phyloP scores from a whole-genome alignment of 2,329 filamentous ascomycete species.

The Hypoxylon sp. region DNA sequence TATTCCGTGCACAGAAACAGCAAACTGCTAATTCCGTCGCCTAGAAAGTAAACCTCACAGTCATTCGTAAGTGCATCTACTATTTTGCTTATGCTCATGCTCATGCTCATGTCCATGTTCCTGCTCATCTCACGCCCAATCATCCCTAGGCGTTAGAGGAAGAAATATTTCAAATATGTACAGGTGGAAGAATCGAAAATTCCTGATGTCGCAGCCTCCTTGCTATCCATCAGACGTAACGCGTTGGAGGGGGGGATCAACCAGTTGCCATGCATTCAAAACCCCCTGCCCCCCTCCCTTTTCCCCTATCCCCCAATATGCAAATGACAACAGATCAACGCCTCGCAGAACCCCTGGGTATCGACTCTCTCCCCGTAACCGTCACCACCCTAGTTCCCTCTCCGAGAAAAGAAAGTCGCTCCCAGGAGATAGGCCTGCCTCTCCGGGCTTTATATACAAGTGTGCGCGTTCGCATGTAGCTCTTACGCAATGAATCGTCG shows the following conservation, averaged over 20 bases:
- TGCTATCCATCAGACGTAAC: slow-evolving; percentile 25
- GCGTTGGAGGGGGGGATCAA: not conserved
- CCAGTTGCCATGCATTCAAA: not conserved
- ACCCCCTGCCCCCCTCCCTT: not conserved
- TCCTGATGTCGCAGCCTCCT: not conserved
- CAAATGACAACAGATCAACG: slow-evolving; percentile 19
- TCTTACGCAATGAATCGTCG: slow-evolving; percentile 47
- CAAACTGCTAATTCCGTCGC: not conserved
- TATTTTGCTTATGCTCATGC: slow-evolving; percentile 20
- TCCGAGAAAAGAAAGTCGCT: slow-evolving; percentile 6
- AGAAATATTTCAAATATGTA: slow-evolving; percentile 36
- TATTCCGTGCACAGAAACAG: not conserved
- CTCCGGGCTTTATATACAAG: slow-evolving; percentile 2
- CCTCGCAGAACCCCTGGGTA: slow-evolving; percentile 6
- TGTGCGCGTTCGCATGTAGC: not conserved
- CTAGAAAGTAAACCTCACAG: not conserved
- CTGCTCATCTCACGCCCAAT: not conserved
- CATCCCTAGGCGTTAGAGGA: not conserved
- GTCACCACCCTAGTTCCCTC: not conserved
- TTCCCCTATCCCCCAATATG: not conserved
- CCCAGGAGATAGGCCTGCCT: slow-evolving; percentile 23
- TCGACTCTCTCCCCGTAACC: slow-evolving; percentile 1
- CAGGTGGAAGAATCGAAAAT: slow-evolving; percentile 35
- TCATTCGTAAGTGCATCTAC: slow-evolving; percentile 10
- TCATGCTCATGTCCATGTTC: slow-evolving; percentile 9